Percentiles rank a stretch among this genome's conserved stretches.
phyloP scores from a whole-genome alignment of 345 rosid species.

The Eucalyptus coolabah region DNA sequence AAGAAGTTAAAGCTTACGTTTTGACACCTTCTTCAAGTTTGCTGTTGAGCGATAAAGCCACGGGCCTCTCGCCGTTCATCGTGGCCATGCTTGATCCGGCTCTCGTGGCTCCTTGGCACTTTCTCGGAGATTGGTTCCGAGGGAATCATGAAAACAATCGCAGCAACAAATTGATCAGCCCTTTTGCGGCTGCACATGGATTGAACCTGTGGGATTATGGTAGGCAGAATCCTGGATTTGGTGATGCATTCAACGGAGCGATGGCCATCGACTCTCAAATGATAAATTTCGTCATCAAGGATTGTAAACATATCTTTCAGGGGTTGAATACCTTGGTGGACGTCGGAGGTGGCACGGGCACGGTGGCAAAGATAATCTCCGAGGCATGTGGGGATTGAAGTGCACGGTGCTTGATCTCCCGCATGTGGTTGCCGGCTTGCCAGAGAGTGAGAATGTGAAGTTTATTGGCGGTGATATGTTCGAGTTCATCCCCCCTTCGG shows the following conservation, averaged over 20 bases:
- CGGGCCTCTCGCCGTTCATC: conserved; percentile 18
- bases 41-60: conserved; percentile 12
- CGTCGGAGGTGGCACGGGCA: conserved; percentile 38
- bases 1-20: conserved; percentile 11
- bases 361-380: conserved; percentile 15
- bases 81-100: conserved; percentile 10
- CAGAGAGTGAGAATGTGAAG: conserved; percentile 4
- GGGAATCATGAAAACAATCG: neutral
- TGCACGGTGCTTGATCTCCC: conserved; percentile 40
- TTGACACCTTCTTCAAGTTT: conserved; percentile 22
- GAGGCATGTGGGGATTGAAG: conserved; percentile 5
- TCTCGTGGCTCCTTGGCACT: conserved; percentile 9
- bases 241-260: conserved; percentile 1
- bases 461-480: conserved; percentile 34
- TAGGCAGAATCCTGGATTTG: conserved; percentile 3
- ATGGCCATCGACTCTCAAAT: conserved; percentile 33
- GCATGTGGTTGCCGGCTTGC: conserved; percentile 13
- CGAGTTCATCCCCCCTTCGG: conserved; percentile 22
- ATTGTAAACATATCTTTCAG: conserved; percentile 17
- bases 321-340: conserved; percentile 28
- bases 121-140: conserved; percentile 12
- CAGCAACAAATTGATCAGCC: neutral
- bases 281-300: conserved; percentile 12
- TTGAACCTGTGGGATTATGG: conserved; percentile 6
- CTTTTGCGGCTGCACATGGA: conserved; percentile 22